Base-by-base conservation (phyloP, 1,284 basidiomycete genomes). In the Hymenochaete sp. region DNA sequence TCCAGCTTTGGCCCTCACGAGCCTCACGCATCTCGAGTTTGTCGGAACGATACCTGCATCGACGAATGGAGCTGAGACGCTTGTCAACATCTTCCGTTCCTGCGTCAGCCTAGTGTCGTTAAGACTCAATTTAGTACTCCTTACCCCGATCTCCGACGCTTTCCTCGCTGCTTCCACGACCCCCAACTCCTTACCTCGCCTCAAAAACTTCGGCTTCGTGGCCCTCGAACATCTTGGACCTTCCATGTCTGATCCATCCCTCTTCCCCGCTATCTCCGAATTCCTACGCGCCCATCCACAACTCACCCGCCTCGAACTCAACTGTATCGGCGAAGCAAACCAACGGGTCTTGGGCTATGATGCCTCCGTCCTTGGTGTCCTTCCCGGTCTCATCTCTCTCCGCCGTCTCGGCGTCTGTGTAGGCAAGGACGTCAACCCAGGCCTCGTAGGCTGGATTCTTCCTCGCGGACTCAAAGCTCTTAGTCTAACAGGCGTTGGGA, bases 341-440 rank as follows among this genome's bases (percentile, higher is more conserved):
- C 69, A 74, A 51, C 62, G 64, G 45, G 63, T 68, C 9, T 67
- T 79, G 9, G 80, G 81, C 16, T 82, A 79, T 52, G 77, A 81
- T 52, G 77, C 80, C 0, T 70, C 73, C 0, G 67, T 77, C 5
- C 82, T 79, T 78, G 80, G 81, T 10, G 73, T 82, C n/a, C 64
- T 84, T 10, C 80, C 81, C 0, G 68, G 68, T 3, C 58, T 84
- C 24, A 61, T 62, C 9, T 64, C 63, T 13, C 57, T 84, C 45
- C 67, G 60, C 19, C 70, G 66, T 38, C 56, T 84, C 42, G 68
- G 66, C 29, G 79, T 82, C 43, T 75, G 75, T 8, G 73, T 82
- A 53, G 79, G 81, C 3, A 65, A 67, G 53, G 80, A 82, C 57
- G 61, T 83, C 26, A 70, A 77, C 0, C 68, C 79, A 0, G 71